These are phyloP conservation scores for Hypoxylon subgilvum DNA, from an alignment of 495 filamentous ascomycete species.

Conservation along the genomic window DNA sequence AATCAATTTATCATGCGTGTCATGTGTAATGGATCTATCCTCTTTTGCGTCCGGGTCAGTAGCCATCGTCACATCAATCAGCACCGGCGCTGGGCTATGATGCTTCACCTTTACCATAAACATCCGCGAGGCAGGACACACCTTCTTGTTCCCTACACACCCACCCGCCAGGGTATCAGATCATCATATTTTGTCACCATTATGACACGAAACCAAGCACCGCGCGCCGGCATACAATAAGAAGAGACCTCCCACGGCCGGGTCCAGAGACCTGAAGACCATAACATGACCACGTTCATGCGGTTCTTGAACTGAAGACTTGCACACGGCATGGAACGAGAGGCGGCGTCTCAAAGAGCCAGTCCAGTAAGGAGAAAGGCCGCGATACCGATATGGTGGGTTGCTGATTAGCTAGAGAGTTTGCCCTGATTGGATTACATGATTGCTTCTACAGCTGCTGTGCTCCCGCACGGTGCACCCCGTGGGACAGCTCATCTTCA, in stretches of 20 bases:
- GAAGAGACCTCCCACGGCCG: constrained; percentile 8
- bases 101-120: constrained; percentile 29
- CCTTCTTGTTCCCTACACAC: constrained; percentile 40
- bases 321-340: constrained; percentile 26
- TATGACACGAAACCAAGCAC: constrained; percentile 19
- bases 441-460: constrained; percentile 36
- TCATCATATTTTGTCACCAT: constrained; percentile 24
- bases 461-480: constrained; percentile 40
- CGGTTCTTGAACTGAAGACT: constrained; percentile 17
- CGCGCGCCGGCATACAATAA: constrained; percentile 29
- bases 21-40: constrained; percentile 41
- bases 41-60: constrained; percentile 30
- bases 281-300: constrained; percentile 13
- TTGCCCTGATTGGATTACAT: constrained; percentile 30
- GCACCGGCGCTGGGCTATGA: constrained; percentile 13
- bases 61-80: constrained; percentile 29
- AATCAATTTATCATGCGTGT: constrained; percentile 47
- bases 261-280: constrained; percentile 11
- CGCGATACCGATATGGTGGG: constrained; percentile 34
- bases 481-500: constrained; percentile 36
- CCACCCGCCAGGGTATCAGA: constrained; percentile 19
- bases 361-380: constrained; percentile 25
- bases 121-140: constrained; percentile 33
- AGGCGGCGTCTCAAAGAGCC: constrained; percentile 34
- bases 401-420: constrained; percentile 21